Percentiles rank a stretch among this genome's conserved stretches.
Conservation (phyloP, 371 early-diverging fungal genomes). For the Rhizomucor miehei region DNA sequence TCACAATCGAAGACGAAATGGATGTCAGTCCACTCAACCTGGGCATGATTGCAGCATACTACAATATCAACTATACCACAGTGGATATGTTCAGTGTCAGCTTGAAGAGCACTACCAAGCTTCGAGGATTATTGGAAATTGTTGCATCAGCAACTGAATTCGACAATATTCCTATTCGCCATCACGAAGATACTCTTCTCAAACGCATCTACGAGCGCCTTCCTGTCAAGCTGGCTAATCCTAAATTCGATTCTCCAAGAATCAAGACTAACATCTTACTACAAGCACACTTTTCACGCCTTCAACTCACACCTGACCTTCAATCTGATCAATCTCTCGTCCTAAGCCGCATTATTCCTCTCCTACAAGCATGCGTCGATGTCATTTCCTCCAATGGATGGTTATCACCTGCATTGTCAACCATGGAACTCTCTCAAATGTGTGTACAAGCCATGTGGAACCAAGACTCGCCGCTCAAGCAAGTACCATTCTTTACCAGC, state of each 20-base stretch:
- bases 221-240: slow-evolving; percentile 65
- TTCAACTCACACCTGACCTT: slow-evolving; percentile 88
- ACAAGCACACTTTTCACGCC: slow-evolving; percentile 93
- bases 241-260: slow-evolving; percentile 78
- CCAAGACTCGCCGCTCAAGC: slow-evolving; percentile 85
- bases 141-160: slow-evolving; percentile 92
- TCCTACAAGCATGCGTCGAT: slow-evolving; percentile 94
- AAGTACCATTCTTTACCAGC: slow-evolving; percentile 82
- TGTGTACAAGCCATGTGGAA: slow-evolving; percentile 97
- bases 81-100: slow-evolving; percentile 92
- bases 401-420: slow-evolving; percentile 85
- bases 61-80: slow-evolving; percentile 91
- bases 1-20: slow-evolving; percentile 80
- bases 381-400: slow-evolving; percentile 92
- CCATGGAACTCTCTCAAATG: slow-evolving; percentile 98
- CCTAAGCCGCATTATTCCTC: slow-evolving; percentile 69
- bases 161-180: slow-evolving; percentile 87
- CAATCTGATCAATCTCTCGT: slow-evolving; percentile 82
- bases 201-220: slow-evolving; percentile 78
- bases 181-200: slow-evolving; percentile 83
- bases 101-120: slow-evolving; percentile 80
- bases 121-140: slow-evolving; percentile 90
- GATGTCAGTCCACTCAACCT: slow-evolving; percentile 86
- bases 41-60: slow-evolving; percentile 97
- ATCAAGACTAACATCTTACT: slow-evolving; percentile 88